Base-by-base conservation (phyloP, 202 grass and related monocot species). In the Hordeum pubiflorum region DNA sequence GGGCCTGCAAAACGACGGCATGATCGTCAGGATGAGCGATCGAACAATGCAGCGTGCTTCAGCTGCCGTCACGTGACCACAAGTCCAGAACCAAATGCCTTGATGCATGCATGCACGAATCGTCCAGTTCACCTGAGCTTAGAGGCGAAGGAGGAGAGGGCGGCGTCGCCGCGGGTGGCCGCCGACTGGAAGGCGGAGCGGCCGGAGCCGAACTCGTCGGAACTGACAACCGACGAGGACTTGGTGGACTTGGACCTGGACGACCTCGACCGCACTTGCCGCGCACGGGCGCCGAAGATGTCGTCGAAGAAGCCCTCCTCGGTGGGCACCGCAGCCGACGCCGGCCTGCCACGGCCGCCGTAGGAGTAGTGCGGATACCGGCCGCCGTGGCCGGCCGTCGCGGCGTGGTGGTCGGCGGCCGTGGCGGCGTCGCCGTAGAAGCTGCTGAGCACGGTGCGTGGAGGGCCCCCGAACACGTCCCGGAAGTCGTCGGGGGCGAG, bases 381-480 rank as follows among this genome's bases (percentile, higher is more conserved):
- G 12, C 67, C 15, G 12, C 38, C 34, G 50, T 77, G 24, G 8
- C 27, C 80, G 43, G 57, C 5, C 21, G 79, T 3, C 24, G 74
- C 20, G 2, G 81, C 67, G 39, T 69, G 69, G 38, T 75, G 74
- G 67, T 78, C 75, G 0, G 10, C 59, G 17, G 74, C 69, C 0
- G 5, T 2, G 27, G 27, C 31, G 6, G 52, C 38, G 81, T 89
- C 87, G 18, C 87, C 83, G 58, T 81, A 86, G 88, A 98, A 98
- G 72, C 83, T 91, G 65, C 92, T 85, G 40, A 94, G 86, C 69
- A 98, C 87, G 18, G 88, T 92, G 60, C 95, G 88, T n/a, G 95
- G 95, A 36, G 95, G 95, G 4, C 90, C 95, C 12, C 95, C 95
- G 39, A 93, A 98, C 69, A 98, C 95, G 82, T 98, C 95, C 10